Evolutionary conservation across 805 yeast species (phyloP), one percentile per base, ranked within the genome.

Genomic region (Hanseniaspora lachancei): DNA sequence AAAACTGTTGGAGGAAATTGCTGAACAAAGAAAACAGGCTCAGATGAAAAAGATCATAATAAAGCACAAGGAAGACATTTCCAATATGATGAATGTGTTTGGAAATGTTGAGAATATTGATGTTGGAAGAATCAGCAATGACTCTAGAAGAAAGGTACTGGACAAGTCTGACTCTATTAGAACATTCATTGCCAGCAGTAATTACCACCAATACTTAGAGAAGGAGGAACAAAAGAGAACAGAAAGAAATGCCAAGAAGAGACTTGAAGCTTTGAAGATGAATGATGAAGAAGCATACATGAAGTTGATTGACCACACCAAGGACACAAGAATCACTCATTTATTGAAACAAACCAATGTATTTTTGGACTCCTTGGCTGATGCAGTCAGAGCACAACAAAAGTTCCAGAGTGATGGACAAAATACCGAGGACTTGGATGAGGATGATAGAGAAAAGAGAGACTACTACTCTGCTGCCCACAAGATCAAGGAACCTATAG

Each of bases 201-300:
- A 44, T 18, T 50, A 50, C n/a, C 88, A 82, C 62, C 72, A 70
- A 57, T 70, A 70, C 57, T 75, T 80, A 27, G 93, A 84, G 66
- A 81, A 78, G 65, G 95, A 86, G 57, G 93, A 85, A 68, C 78
- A 80, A 59, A 84, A 78, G 70, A 77, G 82, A 67, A 69, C 83
- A 59, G 93, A 86, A 68, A 80, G 79, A 66, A 85, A 82, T 32
- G 95, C 95, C n/a, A 85, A 82, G 64, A 89, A 84, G 66, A 84
- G 95, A 78, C 77, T 86, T 69, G 89, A 83, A 64, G 93, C 93
- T 32, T 78, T 86, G 74, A 84, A 83, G 68, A 86, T 89, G 18
- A 85, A 86, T 66, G 95, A 86, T 72, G 95, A 86, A 68, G 95
- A 86, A 65, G 93, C 93, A 2, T 86, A 86, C 71, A 77, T 86